These are phyloP conservation scores for Trypanosoma brucei DNA, from an alignment of 208 protist genomes.

Conservation along the genomic window DNA sequence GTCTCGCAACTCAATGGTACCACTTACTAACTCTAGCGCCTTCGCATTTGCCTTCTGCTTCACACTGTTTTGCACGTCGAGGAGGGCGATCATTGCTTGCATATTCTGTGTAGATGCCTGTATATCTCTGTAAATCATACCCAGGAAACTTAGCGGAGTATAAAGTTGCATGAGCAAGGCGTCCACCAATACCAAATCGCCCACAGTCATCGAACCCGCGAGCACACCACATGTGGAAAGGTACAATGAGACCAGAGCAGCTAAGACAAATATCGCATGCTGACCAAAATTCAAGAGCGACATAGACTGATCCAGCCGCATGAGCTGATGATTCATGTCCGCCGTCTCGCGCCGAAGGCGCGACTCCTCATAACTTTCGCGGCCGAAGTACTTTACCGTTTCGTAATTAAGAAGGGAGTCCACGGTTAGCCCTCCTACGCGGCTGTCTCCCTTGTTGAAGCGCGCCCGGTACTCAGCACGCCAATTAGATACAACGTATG, in stretches of 20 bases:
- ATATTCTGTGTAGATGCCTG: constrained; percentile 93
- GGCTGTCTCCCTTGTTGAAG: constrained; percentile 91
- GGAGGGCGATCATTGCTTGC: constrained; percentile 90
- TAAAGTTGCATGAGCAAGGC: constrained; percentile 94
- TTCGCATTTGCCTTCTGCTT: constrained; percentile 47
- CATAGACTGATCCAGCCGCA: constrained; percentile 82
- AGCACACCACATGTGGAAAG: constrained; percentile 80
- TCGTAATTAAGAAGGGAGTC: constrained; percentile 95
- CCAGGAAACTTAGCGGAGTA: constrained; percentile 96
- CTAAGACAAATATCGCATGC: constrained; percentile 87
- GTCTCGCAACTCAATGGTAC: constrained; percentile 88
- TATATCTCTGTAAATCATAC: constrained; percentile 93
- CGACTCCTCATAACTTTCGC: constrained; percentile 72
- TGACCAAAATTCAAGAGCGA: constrained; percentile 94
- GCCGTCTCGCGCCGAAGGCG: constrained; percentile 66
- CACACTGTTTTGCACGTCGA: constrained; percentile 55
- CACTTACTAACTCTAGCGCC: constrained; percentile 55
- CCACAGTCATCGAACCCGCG: constrained; percentile 86
- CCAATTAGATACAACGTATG: constrained; percentile 85
- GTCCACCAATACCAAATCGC: constrained; percentile 93
- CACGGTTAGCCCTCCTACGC: constrained; percentile 80
- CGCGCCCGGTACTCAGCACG: constrained; percentile 79
- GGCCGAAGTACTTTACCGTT: constrained; percentile 94
- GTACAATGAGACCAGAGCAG: constrained; percentile 75
- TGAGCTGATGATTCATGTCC: constrained; percentile 81